A percentile compares a stretch with the other conserved stretches of the same genome.
phyloP scores from a whole-genome alignment of 176 grass and related monocot genomes.

The Oryza glaberrima region DNA sequence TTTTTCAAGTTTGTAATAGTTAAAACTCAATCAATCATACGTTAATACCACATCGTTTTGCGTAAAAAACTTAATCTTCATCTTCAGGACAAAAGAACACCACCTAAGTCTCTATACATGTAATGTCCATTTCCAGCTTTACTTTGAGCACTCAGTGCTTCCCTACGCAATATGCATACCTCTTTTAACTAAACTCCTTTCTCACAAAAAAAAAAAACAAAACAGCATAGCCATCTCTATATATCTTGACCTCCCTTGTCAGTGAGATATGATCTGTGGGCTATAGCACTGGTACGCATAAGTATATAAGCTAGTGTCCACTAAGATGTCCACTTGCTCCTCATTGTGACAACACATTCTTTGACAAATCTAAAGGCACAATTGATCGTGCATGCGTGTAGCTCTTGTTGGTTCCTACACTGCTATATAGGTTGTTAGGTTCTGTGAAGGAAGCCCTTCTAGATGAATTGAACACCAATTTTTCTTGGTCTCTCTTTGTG shows the following conservation, averaged over 20 bases:
- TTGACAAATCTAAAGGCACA: neutral
- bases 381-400: neutral
- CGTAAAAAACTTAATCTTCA: no score
- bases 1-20: no score
- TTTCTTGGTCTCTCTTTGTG: constrained; percentile 4
- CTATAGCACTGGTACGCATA: neutral
- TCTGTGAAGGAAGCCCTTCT: neutral
- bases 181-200: neutral
- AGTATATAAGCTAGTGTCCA: neutral
- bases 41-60: no score
- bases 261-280: neutral
- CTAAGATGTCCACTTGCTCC: neutral
- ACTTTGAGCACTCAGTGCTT: constrained; percentile 24
- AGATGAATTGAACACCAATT: neutral
- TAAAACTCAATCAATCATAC: no score
- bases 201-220: neutral
- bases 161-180: constrained; percentile 1
- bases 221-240: neutral
- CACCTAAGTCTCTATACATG: neutral
- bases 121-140: neutral
- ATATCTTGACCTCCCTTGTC: neutral
- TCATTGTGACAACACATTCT: neutral
- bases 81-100: no score
- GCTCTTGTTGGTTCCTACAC: constrained; percentile 3
- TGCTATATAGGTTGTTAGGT: constrained; percentile 9